Evolutionary conservation across 1,284 basidiomycete species (phyloP), one percentile per base, ranked within the genome.

Genomic region (Boletus semigastroideus): DNA sequence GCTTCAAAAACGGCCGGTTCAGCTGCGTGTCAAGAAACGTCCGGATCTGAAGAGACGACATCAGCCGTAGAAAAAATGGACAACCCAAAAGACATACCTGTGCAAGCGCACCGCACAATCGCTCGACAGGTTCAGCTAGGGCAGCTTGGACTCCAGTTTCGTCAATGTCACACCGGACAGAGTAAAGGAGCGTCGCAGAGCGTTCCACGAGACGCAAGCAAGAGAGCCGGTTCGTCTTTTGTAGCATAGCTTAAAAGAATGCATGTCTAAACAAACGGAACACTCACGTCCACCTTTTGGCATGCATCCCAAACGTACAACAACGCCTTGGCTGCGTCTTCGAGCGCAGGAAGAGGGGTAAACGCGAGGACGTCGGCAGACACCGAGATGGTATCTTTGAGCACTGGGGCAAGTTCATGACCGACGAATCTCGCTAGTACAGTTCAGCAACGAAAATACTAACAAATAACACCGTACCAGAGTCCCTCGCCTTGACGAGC

Each of bases 1-100:
- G 78, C 69, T 90, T 90, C 56, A 92, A 67, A 72, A 91, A 92
- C 0, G 88, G 86, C 2, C 86, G 72, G 46, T 79, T 77, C 11
- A 77, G 74, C 56, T 87, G 83, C 55, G 80, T 83, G 52, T 77
- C 62, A 17, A 88, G 74, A 58, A 89, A 76, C 7, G 67, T 59
- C 43, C 75, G 72, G 3, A 89, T 79, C 42, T 74, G 38, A 9
- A 50, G 20, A 74, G 66, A 17, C 74, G 20, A 47, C 5, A 16
- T 48, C 14, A 49, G 44, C 36, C 20, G 12, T 47, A 12, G 33
- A 45, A 31, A n/a, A 20, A 19, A 10, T 12, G 7, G 42, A 34
- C 17, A 13, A 30, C 22, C 2, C 44, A 8, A 19, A 9, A 19
- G 9, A 75, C 80, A 27, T 51, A 86, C 85, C 77, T 77, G 53